A percentile compares a stretch with the other conserved stretches of the same genome.
Conservation (phyloP, 192 early-diverging fungal species). For the Backusella circina region DNA sequence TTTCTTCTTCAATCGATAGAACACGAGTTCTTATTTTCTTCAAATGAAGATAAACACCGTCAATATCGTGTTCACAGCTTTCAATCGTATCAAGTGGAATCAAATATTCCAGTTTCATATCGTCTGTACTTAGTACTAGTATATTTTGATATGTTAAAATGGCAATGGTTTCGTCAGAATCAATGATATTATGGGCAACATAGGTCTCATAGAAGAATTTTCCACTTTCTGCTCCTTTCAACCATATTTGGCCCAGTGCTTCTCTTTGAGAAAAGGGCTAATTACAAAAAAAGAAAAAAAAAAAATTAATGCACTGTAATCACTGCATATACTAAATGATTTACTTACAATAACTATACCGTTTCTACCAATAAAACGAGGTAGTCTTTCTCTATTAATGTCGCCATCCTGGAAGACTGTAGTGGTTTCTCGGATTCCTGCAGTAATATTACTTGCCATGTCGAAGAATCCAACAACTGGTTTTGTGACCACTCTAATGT, state of each 20-base stretch:
- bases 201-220: constrained; percentile 67
- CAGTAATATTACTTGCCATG: constrained; percentile 76
- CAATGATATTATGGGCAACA: constrained; percentile 51
- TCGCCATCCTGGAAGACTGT: constrained; percentile 75
- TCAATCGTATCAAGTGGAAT: constrained; percentile 9
- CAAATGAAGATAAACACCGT: not conserved
- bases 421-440: constrained; percentile 83
- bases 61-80: not conserved
- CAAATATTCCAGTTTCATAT: constrained; percentile 16
- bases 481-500: constrained; percentile 69
- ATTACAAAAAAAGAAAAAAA: not conserved
- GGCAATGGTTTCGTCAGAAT: constrained; percentile 53
- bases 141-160: constrained; percentile 65
- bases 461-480: constrained; percentile 86
- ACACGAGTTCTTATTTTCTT: not conserved
- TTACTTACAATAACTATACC: constrained; percentile 54
- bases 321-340: not conserved
- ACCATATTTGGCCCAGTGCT: constrained; percentile 74
- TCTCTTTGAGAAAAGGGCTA: constrained; percentile 64
- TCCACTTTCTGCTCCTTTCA: constrained; percentile 64
- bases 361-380: constrained; percentile 69
- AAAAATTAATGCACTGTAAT: not conserved
- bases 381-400: constrained; percentile 74
- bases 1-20: constrained; percentile 3
- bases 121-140: constrained; percentile 42